Base-by-base conservation (phyloP, 2,329 filamentous ascomycete species). In the Fusarium pseudocircinatum region DNA sequence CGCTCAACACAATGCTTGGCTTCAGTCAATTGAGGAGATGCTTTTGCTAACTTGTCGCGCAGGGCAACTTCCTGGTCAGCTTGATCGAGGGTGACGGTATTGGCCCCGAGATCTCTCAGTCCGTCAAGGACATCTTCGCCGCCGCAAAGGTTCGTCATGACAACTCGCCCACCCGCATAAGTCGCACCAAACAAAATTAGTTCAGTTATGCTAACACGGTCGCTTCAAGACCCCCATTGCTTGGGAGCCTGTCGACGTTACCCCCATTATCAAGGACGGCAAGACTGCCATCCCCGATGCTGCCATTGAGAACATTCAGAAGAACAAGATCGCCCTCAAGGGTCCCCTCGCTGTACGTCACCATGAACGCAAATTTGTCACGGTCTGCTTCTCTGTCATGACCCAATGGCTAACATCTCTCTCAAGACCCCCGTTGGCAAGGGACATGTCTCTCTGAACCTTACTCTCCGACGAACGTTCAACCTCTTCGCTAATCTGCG, bases 401-500 rank as follows among this genome's bases (percentile, higher is more conserved):
- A 15, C 37, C 28, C 28, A 58, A 32, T 50, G 16, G 44, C 74
- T 78, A 74, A 78, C 60, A 67, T 53, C 20, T 40, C 26, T 36
- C 63, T 70, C 42, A 73, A 95, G 90, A 99, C 96, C 7, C 96
- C 96, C 75, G 91, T 99, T 81, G 96, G 97, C 85, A 99, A 98
- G 89, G 96, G 96, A 81, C 96, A 99, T 87, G 96, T 99, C 83
- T 98, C 96, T 67, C 94, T 99, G 78, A 99, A 99, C 90, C 89
- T 99, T 76, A 99, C 96, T 69, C 95, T 99, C 80, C 96, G 96
- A 83, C 93, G 96, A 82, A 99, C 97, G 74, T 99, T 99, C 89
- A 99, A 99, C 89, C 95, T 99, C 80, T 99, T 99, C 85, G 97
- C 96, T 87, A 99, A 99, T 88, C 90, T 99, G 80, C 95, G 97